phyloP scores from a whole-genome alignment of 768 basidiomycete species.

The Krasilnikovozyma curviuscula region DNA sequence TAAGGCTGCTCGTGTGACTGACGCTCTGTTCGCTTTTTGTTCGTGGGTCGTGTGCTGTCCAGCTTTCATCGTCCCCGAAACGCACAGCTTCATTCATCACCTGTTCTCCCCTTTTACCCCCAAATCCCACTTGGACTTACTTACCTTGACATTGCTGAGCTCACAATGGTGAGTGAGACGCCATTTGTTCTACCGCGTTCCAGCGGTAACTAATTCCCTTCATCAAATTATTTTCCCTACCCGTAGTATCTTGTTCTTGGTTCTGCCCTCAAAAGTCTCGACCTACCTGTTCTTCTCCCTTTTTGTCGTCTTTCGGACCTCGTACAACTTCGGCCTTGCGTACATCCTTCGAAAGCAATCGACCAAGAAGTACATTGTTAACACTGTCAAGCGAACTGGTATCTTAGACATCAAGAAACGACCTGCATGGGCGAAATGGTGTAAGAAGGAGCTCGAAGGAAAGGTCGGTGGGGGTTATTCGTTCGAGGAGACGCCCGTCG shows the following conservation, averaged over 20 bases:
- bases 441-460: slow-evolving; percentile 59
- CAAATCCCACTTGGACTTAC: slow-evolving; percentile 8
- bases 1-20: background rate
- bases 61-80: slow-evolving; percentile 89
- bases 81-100: slow-evolving; percentile 31
- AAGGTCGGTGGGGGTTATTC: slow-evolving; percentile 93
- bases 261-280: background rate
- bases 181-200: background rate
- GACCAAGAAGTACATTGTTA: slow-evolving; percentile 84
- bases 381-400: slow-evolving; percentile 51
- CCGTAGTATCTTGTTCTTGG: slow-evolving; percentile 5
- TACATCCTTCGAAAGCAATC: slow-evolving; percentile 89
- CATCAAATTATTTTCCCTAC: background rate
- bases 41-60: background rate
- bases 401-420: slow-evolving; percentile 60
- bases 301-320: slow-evolving; percentile 78
- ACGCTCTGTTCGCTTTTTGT: background rate
- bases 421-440: slow-evolving; percentile 56
- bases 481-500: slow-evolving; percentile 76
- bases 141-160: slow-evolving; percentile 7
- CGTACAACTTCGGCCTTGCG: slow-evolving; percentile 83
- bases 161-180: slow-evolving; percentile 4
- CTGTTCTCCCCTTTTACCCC: slow-evolving; percentile 6
- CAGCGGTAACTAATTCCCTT: background rate
- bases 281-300: slow-evolving; percentile 2